Evolutionary conservation across 2,329 filamentous ascomycete species (phyloP).

Genomic region (Pyrenophora teres): DNA sequence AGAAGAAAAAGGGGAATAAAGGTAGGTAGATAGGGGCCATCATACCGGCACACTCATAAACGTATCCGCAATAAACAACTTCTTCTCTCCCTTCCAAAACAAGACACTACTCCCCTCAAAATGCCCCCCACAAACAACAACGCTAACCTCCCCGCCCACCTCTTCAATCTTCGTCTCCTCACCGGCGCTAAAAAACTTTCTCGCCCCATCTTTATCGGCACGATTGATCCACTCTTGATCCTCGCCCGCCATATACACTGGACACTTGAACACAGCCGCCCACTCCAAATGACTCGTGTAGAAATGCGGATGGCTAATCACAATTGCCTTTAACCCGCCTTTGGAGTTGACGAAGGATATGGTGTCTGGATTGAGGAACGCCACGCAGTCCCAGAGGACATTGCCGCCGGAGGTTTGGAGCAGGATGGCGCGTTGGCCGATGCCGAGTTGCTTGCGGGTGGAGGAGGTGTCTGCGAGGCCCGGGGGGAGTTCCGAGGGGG

Average conservation of each 20-base stretch:
- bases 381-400: slow-evolving; percentile 78
- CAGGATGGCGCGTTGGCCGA: slow-evolving; percentile 75
- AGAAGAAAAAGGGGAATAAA: no score
- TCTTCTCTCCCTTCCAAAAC: slow-evolving; percentile 55
- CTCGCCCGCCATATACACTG: slow-evolving; percentile 69
- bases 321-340: slow-evolving; percentile 72
- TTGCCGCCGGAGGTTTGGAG: slow-evolving; percentile 70
- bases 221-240: slow-evolving; percentile 69
- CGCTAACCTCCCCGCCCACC: slow-evolving; percentile 54
- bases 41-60: slow-evolving; percentile 69
- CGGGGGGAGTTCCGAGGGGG: slow-evolving; percentile 24
- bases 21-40: no score
- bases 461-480: slow-evolving; percentile 45
- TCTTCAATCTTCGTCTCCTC: slow-evolving; percentile 47
- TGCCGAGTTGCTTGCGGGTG: slow-evolving; percentile 61
- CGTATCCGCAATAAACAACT: slow-evolving; percentile 76
- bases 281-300: slow-evolving; percentile 78
- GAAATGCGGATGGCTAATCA: slow-evolving; percentile 80
- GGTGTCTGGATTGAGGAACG: slow-evolving; percentile 69
- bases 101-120: slow-evolving; percentile 76
- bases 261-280: slow-evolving; percentile 70
- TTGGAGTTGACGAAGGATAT: slow-evolving; percentile 61
- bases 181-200: slow-evolving; percentile 56
- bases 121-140: slow-evolving; percentile 76
- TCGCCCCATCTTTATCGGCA: slow-evolving; percentile 48